phyloP scores from a whole-genome alignment of 352 stramenopile genomes.

The Globisporangium recalcitrans region DNA sequence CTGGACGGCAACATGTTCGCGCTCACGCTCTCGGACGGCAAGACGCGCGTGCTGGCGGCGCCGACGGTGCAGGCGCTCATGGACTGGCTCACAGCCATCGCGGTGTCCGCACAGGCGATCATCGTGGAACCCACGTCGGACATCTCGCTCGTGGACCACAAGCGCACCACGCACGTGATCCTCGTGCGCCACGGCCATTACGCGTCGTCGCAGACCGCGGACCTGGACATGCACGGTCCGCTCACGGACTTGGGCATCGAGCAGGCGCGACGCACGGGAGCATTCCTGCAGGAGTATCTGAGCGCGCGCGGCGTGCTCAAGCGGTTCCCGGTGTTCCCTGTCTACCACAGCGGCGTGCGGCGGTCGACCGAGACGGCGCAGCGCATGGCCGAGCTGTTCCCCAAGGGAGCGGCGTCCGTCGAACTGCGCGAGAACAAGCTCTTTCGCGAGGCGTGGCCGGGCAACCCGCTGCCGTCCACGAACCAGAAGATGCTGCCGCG shows the following conservation, averaged over 20 bases:
- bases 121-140: conserved; percentile 37
- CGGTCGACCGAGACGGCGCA: conserved; percentile 49
- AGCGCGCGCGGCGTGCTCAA: conserved; percentile 41
- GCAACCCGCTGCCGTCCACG: conserved; percentile 51
- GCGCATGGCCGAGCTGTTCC: conserved; percentile 39
- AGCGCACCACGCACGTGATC: conserved; percentile 62
- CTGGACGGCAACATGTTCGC: conserved; percentile 37
- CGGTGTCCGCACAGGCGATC: conserved; percentile 34
- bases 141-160: conserved; percentile 55
- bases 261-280: conserved; percentile 40
- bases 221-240: conserved; percentile 45
- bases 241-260: conserved; percentile 50
- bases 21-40: conserved; percentile 22
- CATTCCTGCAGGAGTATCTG: conserved; percentile 50
- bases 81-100: conserved; percentile 74
- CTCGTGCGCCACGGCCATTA: conserved; percentile 70
- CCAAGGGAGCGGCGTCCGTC: conserved; percentile 17
- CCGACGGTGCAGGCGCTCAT: conserved; percentile 53
- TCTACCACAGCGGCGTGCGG: conserved; percentile 58
- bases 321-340: conserved; percentile 46
- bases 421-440: conserved; percentile 63
- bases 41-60: conserved; percentile 35
- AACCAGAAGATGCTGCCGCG: conserved; percentile 61
- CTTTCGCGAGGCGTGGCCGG: conserved; percentile 61
- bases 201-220: conserved; percentile 36